Evolutionary conservation across 1,284 basidiomycete genomes (phyloP).

Genomic region (Coriolopsis trogii): DNA sequence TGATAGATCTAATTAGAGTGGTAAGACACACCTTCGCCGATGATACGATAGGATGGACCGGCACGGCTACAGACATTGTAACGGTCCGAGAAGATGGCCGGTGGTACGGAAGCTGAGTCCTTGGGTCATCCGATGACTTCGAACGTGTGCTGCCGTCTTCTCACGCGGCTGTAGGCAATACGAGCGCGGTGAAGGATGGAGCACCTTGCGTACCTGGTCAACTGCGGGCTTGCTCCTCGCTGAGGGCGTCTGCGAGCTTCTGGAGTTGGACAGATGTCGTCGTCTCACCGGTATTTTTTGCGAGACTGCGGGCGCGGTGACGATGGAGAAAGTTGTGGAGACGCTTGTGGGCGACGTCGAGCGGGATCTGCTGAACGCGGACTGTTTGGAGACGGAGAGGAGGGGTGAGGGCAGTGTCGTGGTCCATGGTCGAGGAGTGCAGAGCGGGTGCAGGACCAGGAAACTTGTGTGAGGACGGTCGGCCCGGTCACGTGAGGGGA

Average conservation of each 20-base stretch:
- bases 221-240: constrained; percentile 27
- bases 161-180: no score
- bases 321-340: constrained; percentile 35
- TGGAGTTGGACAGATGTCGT: constrained; percentile 38
- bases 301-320: constrained; percentile 34
- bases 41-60: no score
- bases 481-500: constrained; percentile 12
- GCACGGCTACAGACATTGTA: no score
- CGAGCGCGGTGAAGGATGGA: no score
- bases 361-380: constrained; percentile 26
- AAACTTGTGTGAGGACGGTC: not conserved
- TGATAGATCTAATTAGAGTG: no score
- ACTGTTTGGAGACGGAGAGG: constrained; percentile 34
- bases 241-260: constrained; percentile 36
- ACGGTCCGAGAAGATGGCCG: no score
- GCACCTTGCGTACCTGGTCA: constrained; percentile 3
- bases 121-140: no score
- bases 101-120: no score
- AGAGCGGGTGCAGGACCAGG: not conserved
- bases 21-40: no score
- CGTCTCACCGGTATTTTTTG: constrained; percentile 37
- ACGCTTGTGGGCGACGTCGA: constrained; percentile 30
- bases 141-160: no score
- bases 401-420: constrained; percentile 35
- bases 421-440: constrained; percentile 5